Evolutionary conservation across 257 asterid genomes (phyloP).

Genomic region (Apocynum venetum): DNA sequence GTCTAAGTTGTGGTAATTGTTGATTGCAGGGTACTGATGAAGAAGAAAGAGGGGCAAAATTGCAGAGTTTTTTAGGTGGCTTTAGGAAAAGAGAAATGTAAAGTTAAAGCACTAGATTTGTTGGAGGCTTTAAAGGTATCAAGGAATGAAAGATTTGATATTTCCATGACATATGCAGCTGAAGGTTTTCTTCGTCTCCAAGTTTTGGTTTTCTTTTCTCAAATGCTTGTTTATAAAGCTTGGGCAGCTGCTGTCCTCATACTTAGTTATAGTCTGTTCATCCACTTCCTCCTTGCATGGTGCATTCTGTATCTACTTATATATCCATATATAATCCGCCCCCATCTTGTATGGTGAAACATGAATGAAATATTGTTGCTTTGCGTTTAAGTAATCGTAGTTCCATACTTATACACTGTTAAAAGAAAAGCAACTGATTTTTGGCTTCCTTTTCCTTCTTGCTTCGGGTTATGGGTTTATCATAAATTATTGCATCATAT

Average conservation of each 20-base stretch:
- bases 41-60: neutral
- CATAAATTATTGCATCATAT: too few species aligned
- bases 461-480: neutral
- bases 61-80: constrained; percentile 16
- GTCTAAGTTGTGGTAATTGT: neutral
- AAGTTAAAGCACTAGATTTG: neutral
- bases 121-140: constrained; percentile 5
- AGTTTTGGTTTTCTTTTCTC: constrained; percentile 19
- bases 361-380: constrained; percentile 1
- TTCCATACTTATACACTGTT: neutral
- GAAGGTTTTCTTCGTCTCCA: constrained; percentile 20
- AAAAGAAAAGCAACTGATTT: constrained; percentile 13
- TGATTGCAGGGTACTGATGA: constrained; percentile 13
- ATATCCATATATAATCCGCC: neutral
- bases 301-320: neutral
- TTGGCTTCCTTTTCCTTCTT: constrained; percentile 12
- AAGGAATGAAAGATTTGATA: constrained; percentile 8
- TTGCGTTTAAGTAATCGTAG: neutral
- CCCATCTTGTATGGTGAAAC: neutral
- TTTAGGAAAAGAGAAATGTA: constrained; percentile 13
- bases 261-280: constrained; percentile 5
- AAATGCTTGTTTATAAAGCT: neutral
- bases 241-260: constrained; percentile 13
- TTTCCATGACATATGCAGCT: neutral
- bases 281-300: constrained; percentile 8